Evolutionary conservation across 1,284 basidiomycete genomes (phyloP).

Genomic region (Malassezia caprae): DNA sequence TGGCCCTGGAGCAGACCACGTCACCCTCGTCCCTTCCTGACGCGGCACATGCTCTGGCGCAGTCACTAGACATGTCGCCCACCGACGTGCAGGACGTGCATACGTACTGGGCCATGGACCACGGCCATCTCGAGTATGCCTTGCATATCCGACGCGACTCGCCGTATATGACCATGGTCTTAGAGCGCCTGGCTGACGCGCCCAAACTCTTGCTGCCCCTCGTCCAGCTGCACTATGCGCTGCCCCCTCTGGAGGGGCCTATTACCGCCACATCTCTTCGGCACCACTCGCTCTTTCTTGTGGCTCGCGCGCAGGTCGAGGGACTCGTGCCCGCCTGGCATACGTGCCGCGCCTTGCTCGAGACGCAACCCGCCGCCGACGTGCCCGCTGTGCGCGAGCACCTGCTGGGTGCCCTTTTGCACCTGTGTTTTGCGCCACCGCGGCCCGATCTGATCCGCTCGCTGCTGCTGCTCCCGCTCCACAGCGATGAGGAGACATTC

Average conservation of each 20-base stretch:
- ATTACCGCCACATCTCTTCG: neutral
- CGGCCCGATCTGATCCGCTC: conserved; percentile 24
- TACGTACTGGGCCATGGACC: conserved; percentile 12
- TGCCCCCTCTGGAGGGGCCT: neutral
- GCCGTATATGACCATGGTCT: neutral
- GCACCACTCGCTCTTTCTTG: neutral
- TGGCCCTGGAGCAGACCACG: neutral
- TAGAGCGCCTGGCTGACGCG: neutral
- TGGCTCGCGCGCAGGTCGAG: conserved; percentile 5
- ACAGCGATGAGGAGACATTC: conserved; percentile 21
- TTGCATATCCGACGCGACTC: neutral
- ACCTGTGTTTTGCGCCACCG: conserved; percentile 32
- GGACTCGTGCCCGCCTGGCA: conserved; percentile 12
- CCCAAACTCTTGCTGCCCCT: conserved; percentile 7
- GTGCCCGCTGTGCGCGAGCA: neutral
- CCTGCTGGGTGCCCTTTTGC: conserved; percentile 16
- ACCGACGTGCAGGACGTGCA: neutral
- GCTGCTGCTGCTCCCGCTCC: conserved; percentile 25
- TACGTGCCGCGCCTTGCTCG: conserved; percentile 5
- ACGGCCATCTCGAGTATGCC: conserved; percentile 1
- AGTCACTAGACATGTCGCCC: neutral
- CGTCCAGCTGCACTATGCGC: conserved; percentile 2
- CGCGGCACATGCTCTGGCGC: neutral
- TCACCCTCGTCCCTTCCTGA: neutral
- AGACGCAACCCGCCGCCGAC: neutral